phyloP scores from a whole-genome alignment of 306 rosid species.

The Cucumis sativus region Cucumber_9930_V3 NC_026658.2:1718001-1718500 shows the following conservation, averaged over 20 bases:
- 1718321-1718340: neutral
- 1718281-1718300: neutral
- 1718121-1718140: neutral
- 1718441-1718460: neutral
- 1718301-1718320: neutral
- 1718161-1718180: neutral
- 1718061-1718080: neutral
- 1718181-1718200: neutral
- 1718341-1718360: neutral
- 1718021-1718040: neutral
- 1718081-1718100: neutral
- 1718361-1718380: neutral
- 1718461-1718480: neutral
- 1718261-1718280: slow-evolving; percentile 21
- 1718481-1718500: neutral
- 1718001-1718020: neutral
- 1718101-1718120: neutral
- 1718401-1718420: slow-evolving; percentile 3
- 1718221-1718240: neutral
- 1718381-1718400: neutral
- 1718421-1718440: slow-evolving; percentile 1
- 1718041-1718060: neutral
- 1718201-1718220: neutral
- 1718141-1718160: neutral
- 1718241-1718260: slow-evolving; percentile 64